Evolutionary conservation across 352 stramenopile genomes (phyloP).

Genomic region (Pythium scleroteichum): DNA sequence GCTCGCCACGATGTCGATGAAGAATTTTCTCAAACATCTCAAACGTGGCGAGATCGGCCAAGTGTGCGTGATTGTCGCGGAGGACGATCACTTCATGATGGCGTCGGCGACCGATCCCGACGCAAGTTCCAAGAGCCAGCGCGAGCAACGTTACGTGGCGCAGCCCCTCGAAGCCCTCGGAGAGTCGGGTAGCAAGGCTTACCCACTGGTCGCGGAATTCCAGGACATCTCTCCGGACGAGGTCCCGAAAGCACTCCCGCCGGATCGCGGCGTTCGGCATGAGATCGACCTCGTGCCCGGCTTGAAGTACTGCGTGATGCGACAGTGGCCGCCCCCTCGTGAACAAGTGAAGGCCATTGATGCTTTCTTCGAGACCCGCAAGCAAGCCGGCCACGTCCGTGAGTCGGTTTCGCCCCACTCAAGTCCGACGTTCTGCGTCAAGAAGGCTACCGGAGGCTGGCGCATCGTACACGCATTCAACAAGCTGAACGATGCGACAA

Average conservation of each 20-base stretch:
- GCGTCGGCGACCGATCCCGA: too few species aligned
- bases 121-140: too few species aligned
- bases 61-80: too few species aligned
- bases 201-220: background rate
- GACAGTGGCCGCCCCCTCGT: conserved; percentile 22
- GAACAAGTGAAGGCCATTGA: conserved; percentile 24
- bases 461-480: conserved; percentile 12
- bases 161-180: too few species aligned
- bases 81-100: too few species aligned
- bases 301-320: conserved; percentile 11
- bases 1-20: too few species aligned
- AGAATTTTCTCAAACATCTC: too few species aligned
- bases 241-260: conserved; percentile 7
- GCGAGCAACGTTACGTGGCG: too few species aligned
- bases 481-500: conserved; percentile 6
- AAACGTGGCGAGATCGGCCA: too few species aligned
- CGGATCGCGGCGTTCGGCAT: conserved; percentile 15
- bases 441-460: conserved; percentile 13
- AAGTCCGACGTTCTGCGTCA: conserved; percentile 20
- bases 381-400: conserved; percentile 3
- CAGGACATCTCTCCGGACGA: conserved; percentile 12
- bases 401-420: conserved; percentile 16
- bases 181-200: too few species aligned
- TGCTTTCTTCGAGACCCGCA: conserved; percentile 22
- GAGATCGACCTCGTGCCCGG: conserved; percentile 26